Evolutionary conservation across 148 eudicot genomes (phyloP).

Genomic region (Rhododendron griersonianum): DNA sequence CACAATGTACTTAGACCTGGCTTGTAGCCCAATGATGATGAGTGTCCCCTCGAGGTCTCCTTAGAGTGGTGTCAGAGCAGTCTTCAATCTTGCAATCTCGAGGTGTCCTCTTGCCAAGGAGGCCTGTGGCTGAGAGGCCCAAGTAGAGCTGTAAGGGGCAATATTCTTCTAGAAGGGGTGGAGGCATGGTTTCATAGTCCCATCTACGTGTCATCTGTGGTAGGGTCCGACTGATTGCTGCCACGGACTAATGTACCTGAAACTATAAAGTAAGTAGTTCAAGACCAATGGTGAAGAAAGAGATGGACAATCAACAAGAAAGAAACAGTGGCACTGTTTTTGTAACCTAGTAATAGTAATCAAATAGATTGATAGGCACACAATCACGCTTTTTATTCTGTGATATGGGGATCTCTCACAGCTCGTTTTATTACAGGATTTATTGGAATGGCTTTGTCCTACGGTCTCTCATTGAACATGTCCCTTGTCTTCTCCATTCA

Average conservation of each 20-base stretch:
- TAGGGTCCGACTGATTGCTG: too few species aligned
- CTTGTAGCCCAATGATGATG: background rate
- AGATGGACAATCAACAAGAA: background rate
- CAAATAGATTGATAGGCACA: background rate
- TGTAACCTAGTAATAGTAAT: background rate
- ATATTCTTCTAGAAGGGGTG: background rate
- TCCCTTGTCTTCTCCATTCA: constrained; percentile 72
- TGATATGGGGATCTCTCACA: background rate
- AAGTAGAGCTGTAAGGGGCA: background rate
- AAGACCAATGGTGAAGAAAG: background rate
- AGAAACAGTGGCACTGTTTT: background rate
- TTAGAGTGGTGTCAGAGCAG: background rate
- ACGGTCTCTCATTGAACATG: constrained; percentile 80
- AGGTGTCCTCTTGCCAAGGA: background rate
- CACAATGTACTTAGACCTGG: background rate
- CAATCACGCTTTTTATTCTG: background rate
- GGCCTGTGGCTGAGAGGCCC: background rate
- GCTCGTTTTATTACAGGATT: constrained; percentile 51
- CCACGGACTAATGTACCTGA: background rate
- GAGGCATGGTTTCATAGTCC: background rate
- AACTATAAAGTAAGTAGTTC: background rate
- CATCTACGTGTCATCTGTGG: background rate
- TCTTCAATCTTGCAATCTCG: background rate
- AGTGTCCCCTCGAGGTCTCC: background rate
- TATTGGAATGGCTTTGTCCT: constrained; percentile 92